phyloP scores from a whole-genome alignment of 2,329 filamentous ascomycete genomes.

The Claviceps sp. region DNA sequence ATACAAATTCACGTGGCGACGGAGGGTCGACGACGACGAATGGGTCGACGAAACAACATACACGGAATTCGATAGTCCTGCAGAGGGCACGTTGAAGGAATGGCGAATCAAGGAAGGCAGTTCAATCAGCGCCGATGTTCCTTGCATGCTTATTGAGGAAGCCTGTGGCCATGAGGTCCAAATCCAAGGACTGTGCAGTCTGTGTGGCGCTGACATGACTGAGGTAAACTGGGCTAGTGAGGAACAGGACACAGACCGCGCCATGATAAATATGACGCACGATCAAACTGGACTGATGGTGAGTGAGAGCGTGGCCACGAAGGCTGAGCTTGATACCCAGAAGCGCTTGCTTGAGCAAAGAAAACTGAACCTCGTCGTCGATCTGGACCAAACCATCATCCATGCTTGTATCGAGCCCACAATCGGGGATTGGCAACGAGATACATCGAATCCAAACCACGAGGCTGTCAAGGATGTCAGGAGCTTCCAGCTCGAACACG shows the following conservation, averaged over 20 bases:
- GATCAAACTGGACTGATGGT: slow-evolving; percentile 80
- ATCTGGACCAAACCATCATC: slow-evolving; percentile 96
- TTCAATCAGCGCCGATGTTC: slow-evolving; percentile 43
- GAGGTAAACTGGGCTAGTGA: slow-evolving; percentile 76
- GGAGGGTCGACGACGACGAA: slow-evolving; percentile 57
- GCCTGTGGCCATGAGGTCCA: slow-evolving; percentile 84
- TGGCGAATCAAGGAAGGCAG: slow-evolving; percentile 65
- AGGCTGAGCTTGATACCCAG: slow-evolving; percentile 77
- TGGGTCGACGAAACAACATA: slow-evolving; percentile 52
- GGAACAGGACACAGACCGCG: slow-evolving; percentile 65
- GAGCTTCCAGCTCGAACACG: slow-evolving; percentile 79
- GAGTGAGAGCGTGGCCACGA: slow-evolving; percentile 66
- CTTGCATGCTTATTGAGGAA: slow-evolving; percentile 70
- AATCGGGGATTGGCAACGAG: slow-evolving; percentile 86
- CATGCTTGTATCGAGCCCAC: slow-evolving; percentile 96
- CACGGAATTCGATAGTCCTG: slow-evolving; percentile 69
- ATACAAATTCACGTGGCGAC: slow-evolving; percentile 74
- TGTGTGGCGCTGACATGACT: slow-evolving; percentile 95
- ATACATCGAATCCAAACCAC: slow-evolving; percentile 80
- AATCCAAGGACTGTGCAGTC: slow-evolving; percentile 77
- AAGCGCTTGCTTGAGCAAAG: slow-evolving; percentile 63
- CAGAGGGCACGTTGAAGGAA: slow-evolving; percentile 62
- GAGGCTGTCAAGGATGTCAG: slow-evolving; percentile 79
- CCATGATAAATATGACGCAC: slow-evolving; percentile 89
- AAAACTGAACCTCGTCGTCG: slow-evolving; percentile 87